Evolutionary conservation across 768 basidiomycete genomes (phyloP), one percentile per base, ranked within the genome.

Genomic region (Cystofilobasidium bisporidii): DNA sequence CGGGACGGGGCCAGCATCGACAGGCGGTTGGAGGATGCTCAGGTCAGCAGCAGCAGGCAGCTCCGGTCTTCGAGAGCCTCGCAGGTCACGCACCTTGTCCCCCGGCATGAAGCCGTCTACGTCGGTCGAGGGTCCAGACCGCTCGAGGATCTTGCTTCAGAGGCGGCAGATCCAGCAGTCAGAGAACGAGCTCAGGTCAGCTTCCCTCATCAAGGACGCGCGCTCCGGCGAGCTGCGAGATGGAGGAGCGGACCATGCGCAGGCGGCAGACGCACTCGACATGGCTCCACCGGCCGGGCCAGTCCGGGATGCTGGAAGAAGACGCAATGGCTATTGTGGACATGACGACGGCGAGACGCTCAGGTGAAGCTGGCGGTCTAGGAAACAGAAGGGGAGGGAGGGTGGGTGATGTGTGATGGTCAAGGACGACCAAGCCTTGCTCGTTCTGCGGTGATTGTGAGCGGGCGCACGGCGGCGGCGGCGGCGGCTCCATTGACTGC

Each of bases 221-320:
- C n/a, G n/a, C n/a, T n/a, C n/a, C n/a, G n/a, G n/a, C n/a, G 60
- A 61, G 36, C n/a, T 17, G 30, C 18, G 32, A 26, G 40, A 9
- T 24, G 11, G n/a, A 57, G 22, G 40, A 6, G 36, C 28, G 17
- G 22, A 22, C 22, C 15, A 22, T 4, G n/a, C 10, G 3, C 0
- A 22, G 30, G 24, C 22, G 9, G 17, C 6, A 24, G 38, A 60
- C 67, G 20, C 36, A 63, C 67, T 68, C 61, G 40, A 68, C 67
- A 36, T 68, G 67, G 32, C 55, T 33, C 55, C 62, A 68, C 26
- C 67, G 28, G 18, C 67, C 67, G 18, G 67, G 61, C 67, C 67
- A 68, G 43, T 68, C 67, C 1, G 47, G 61, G 15, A 50, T 17
- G 20, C 26, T 14, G 22, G 43, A 33, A 0, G 64, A 65, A 15